Conservation (phyloP, 306 rosid genomes). For the Quercus wislizeni region DNA sequence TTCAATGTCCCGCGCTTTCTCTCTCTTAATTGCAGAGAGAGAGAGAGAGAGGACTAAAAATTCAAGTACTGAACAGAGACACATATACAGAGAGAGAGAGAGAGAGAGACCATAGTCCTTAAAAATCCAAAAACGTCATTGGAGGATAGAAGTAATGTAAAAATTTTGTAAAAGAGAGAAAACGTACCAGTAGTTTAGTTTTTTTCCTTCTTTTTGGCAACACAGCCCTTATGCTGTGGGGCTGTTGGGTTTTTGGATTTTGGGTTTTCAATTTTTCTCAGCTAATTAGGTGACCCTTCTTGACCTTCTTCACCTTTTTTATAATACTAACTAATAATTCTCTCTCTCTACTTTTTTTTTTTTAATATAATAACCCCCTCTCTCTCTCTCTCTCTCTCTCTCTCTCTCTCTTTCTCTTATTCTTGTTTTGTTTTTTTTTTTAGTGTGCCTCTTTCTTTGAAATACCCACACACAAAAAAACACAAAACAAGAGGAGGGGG, state of each 20-base stretch:
- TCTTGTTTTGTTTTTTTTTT: background rate
- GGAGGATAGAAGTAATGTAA: background rate
- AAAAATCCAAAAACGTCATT: constrained; percentile 30
- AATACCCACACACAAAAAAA: too few relatives aligned
- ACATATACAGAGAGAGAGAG: background rate
- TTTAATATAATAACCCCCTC: too few relatives aligned
- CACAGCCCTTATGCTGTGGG: background rate
- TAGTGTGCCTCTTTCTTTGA: too few relatives aligned
- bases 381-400: too few relatives aligned
- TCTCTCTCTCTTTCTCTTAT: too few relatives aligned
- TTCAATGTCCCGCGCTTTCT: constrained; percentile 45
- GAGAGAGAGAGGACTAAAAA: constrained; percentile 31
- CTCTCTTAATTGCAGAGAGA: constrained; percentile 31
- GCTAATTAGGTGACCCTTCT: constrained; percentile 20
- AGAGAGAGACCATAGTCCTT: constrained; percentile 41
- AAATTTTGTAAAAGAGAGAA: constrained; percentile 3
- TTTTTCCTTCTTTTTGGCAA: background rate
- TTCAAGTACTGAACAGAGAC: constrained; percentile 57
- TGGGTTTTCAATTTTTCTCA: constrained; percentile 1
- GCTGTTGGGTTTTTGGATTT: too few relatives aligned
- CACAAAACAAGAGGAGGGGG: too few relatives aligned
- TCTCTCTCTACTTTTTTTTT: too few relatives aligned
- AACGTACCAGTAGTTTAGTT: constrained; percentile 25
- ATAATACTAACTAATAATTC: too few relatives aligned
- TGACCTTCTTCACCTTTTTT: background rate